These are phyloP conservation scores for Fraxinus quadrangulata DNA, from an alignment of 257 asterid genomes.

Conservation along the genomic window DNA sequence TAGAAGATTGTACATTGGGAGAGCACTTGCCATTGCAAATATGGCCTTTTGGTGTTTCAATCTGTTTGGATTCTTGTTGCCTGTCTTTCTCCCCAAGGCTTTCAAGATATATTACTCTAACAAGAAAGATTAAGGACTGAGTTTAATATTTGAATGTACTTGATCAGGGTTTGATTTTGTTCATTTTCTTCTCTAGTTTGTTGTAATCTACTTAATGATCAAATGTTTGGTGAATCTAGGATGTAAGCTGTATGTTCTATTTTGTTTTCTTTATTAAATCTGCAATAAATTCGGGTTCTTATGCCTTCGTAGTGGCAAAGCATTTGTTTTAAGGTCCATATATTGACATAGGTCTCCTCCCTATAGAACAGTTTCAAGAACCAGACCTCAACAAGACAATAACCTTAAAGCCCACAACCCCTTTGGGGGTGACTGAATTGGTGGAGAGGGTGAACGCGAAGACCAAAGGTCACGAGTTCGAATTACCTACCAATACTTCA, in stretches of 20 bases:
- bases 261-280: no score
- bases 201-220: neutral
- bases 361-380: constrained; percentile 39
- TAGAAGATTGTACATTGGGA: constrained; percentile 58
- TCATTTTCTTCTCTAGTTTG: neutral
- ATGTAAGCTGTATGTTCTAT: no score
- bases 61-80: constrained; percentile 79
- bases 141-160: neutral
- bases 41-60: constrained; percentile 85
- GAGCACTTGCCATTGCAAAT: constrained; percentile 70
- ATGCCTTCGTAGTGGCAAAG: no score
- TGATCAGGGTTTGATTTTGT: neutral
- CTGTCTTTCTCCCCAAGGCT: constrained; percentile 77
- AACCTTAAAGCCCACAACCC: constrained; percentile 23
- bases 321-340: no score
- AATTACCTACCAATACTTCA: no score
- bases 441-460: no score
- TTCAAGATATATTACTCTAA: constrained; percentile 59
- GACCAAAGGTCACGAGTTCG: no score
- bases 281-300: no score
- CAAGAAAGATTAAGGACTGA: constrained; percentile 37
- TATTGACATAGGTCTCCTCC: constrained; percentile 44
- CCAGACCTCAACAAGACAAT: constrained; percentile 21
- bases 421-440: no score
- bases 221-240: no score